These are phyloP conservation scores for Penicillium griseofulvum DNA, from an alignment of 2,329 filamentous ascomycete species.

Conservation along the genomic window DNA sequence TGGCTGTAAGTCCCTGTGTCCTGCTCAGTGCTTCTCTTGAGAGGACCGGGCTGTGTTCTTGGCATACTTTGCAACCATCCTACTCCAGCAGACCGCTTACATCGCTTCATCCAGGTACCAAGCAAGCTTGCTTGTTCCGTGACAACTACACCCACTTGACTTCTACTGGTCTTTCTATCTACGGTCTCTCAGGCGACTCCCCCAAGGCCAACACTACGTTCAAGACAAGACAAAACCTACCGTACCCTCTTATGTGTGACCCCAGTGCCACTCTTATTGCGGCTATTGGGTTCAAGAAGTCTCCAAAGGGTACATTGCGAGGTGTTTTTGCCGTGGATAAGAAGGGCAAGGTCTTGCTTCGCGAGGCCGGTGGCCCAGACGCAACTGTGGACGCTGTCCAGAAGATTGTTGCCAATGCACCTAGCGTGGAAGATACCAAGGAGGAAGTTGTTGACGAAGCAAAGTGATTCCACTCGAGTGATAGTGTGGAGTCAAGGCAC, in stretches of 20 bases:
- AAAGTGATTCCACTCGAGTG: not conserved
- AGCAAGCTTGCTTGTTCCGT: slow-evolving; percentile 88
- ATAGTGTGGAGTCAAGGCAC: not conserved
- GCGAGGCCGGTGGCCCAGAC: slow-evolving; percentile 71
- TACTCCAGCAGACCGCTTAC: slow-evolving; percentile 4
- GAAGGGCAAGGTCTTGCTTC: slow-evolving; percentile 72
- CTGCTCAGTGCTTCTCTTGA: not conserved
- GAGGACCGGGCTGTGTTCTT: not conserved
- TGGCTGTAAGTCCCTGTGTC: slow-evolving; percentile 67
- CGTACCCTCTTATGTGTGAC: slow-evolving; percentile 87
- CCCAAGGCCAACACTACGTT: slow-evolving; percentile 92
- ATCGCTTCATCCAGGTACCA: slow-evolving; percentile 65
- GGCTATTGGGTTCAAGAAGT: slow-evolving; percentile 88
- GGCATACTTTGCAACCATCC: not conserved
- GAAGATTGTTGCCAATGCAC: slow-evolving; percentile 59
- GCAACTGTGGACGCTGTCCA: slow-evolving; percentile 75
- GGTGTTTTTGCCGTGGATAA: slow-evolving; percentile 88
- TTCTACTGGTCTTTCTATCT: slow-evolving; percentile 77
- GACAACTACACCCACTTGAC: slow-evolving; percentile 77
- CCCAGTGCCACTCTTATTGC: slow-evolving; percentile 68
- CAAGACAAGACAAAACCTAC: slow-evolving; percentile 84
- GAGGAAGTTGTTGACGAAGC: slow-evolving; percentile 9
- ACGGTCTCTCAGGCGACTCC: slow-evolving; percentile 82
- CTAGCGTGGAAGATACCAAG: slow-evolving; percentile 14
- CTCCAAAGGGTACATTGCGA: slow-evolving; percentile 72